Evolutionary conservation across 148 eudicot species (phyloP).

Genomic region (Agrostemma githago): DNA sequence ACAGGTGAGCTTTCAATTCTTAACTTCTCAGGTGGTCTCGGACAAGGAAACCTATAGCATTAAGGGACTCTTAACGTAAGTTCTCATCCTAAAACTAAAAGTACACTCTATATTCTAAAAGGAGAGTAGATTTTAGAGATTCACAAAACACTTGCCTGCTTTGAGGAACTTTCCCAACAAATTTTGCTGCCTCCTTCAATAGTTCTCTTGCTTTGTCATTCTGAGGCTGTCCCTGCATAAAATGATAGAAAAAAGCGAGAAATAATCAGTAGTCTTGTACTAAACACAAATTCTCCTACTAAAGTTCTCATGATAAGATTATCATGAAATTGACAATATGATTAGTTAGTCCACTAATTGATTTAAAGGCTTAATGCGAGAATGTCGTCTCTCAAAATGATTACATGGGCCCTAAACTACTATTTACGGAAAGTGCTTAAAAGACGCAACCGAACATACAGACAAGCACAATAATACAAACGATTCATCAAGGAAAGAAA

Average conservation of each 20-base stretch:
- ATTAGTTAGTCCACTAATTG: background rate
- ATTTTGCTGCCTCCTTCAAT: conserved; percentile 19
- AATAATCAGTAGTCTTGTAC: background rate
- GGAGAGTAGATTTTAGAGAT: background rate
- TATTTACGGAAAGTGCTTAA: background rate
- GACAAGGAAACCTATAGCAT: conserved; percentile 38
- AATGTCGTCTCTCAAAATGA: background rate
- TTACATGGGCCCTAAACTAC: background rate
- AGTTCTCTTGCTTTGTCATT: conserved; percentile 27
- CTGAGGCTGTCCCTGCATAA: conserved; percentile 31
- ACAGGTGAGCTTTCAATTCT: conserved; percentile 39
- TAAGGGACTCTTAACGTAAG: background rate
- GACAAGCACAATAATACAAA: background rate
- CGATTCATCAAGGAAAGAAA: background rate
- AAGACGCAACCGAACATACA: background rate
- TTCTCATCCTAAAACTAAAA: background rate
- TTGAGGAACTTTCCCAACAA: conserved; percentile 27
- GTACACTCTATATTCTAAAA: background rate
- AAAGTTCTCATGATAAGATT: background rate
- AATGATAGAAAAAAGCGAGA: conserved; percentile 2
- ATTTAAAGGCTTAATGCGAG: background rate
- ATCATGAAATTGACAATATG: background rate
- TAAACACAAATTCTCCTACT: background rate
- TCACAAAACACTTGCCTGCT: conserved; percentile 33
- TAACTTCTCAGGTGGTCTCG: conserved; percentile 32